phyloP scores from a whole-genome alignment of 768 basidiomycete genomes.

The Naematelia encephala region DNA sequence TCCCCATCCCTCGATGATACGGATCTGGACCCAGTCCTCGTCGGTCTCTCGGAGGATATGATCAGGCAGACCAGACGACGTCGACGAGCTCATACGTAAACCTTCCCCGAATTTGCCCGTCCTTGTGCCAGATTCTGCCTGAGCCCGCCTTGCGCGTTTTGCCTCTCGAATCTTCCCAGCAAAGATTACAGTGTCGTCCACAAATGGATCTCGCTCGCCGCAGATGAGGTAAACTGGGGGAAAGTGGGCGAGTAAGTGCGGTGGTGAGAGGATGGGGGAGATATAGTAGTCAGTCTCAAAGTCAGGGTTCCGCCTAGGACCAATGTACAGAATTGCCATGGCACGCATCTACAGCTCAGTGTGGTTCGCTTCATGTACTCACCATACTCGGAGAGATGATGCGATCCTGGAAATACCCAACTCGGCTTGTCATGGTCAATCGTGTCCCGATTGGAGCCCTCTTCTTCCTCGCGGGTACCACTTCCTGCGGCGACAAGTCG shows the following conservation, averaged over 20 bases:
- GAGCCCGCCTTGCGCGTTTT: conserved; percentile 74
- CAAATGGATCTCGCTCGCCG: conserved; percentile 92
- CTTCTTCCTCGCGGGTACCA: conserved; percentile 51
- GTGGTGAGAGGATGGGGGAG: conserved; percentile 87
- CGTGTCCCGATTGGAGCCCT: conserved; percentile 70
- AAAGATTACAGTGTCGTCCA: conserved; percentile 96
- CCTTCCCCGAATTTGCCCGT: conserved; percentile 63
- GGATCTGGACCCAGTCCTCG: conserved; percentile 88
- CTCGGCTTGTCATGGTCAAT: conserved; percentile 90
- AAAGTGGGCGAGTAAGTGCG: conserved; percentile 79
- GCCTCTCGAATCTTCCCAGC: conserved; percentile 92
- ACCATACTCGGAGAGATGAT: conserved; percentile 97
- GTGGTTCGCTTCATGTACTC: conserved; percentile 45
- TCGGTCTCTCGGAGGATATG: conserved; percentile 58
- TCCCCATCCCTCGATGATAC: conserved; percentile 92
- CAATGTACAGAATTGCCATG: conserved; percentile 97
- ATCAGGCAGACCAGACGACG: conserved; percentile 17
- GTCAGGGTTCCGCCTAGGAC: conserved; percentile 88
- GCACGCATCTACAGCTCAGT: conserved; percentile 79
- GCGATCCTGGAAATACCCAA: conserved; percentile 88
- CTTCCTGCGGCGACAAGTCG: conserved; percentile 19
- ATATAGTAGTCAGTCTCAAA: conserved; percentile 93
- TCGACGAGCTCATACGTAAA: conserved; percentile 59
- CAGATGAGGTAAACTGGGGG: conserved; percentile 84
- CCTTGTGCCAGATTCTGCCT: conserved; percentile 67